Percentiles rank a stretch among this genome's conserved stretches.
Evolutionary conservation across 306 rosid species (phyloP).

Genomic region (Gynostemma pentaphyllum): DNA sequence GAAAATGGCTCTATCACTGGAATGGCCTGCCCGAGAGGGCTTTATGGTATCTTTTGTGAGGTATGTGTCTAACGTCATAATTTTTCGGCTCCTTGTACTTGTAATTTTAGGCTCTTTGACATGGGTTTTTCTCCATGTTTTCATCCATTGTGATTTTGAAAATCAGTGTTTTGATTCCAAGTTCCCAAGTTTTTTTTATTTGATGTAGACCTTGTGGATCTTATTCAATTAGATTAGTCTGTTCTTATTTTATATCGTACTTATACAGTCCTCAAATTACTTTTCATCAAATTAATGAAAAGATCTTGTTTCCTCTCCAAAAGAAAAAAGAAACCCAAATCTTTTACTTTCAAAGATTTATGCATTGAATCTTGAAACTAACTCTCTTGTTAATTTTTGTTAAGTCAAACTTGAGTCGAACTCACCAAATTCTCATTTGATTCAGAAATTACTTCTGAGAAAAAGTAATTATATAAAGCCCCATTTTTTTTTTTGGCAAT

Average conservation of each 20-base stretch:
- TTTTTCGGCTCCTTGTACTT: neutral
- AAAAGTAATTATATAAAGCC: no score
- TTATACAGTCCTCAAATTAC: no score
- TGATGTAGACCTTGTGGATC: neutral
- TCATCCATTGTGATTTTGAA: neutral
- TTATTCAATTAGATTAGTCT: neutral
- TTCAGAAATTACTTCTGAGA: neutral
- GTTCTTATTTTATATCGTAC: neutral
- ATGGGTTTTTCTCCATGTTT: neutral
- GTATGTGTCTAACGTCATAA: slow-evolving; percentile 22
- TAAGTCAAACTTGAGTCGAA: neutral
- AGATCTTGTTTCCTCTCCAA: no score
- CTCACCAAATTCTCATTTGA: neutral
- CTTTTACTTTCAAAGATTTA: neutral
- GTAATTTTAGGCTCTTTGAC: neutral
- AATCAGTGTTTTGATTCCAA: neutral
- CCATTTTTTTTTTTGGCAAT: no score
- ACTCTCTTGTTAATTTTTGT: neutral
- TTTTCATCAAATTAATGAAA: no score
- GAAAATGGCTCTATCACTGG: slow-evolving; percentile 79
- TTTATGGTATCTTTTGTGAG: slow-evolving; percentile 85
- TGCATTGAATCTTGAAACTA: neutral
- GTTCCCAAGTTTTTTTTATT: neutral
- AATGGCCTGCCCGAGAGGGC: slow-evolving; percentile 76
- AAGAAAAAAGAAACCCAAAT: no score